Conservation (phyloP, 345 rosid species). For the Erucastrum elatum region DNA sequence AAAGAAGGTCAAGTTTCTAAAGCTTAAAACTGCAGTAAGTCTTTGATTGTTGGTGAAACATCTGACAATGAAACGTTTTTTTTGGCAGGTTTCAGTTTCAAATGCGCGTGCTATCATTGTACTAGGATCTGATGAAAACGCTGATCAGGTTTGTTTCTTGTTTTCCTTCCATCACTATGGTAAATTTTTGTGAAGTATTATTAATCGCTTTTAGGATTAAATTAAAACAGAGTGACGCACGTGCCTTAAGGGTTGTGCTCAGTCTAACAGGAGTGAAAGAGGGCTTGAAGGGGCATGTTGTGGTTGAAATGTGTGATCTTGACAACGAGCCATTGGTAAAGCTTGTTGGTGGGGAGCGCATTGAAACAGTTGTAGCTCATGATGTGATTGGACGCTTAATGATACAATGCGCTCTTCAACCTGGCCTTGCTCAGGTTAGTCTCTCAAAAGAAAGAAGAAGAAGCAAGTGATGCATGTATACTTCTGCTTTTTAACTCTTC, state of each 20-base stretch:
- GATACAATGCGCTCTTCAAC: slow-evolving; percentile 94
- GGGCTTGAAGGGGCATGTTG: slow-evolving; percentile 89
- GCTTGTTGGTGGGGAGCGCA: slow-evolving; percentile 92
- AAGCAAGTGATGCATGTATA: background rate
- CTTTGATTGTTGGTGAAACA: background rate
- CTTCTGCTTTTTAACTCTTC: background rate
- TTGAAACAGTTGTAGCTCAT: slow-evolving; percentile 93
- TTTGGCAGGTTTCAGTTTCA: slow-evolving; percentile 77
- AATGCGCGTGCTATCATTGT: slow-evolving; percentile 87
- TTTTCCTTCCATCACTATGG: background rate
- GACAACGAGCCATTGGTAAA: slow-evolving; percentile 93
- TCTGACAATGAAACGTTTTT: slow-evolving; percentile 10
- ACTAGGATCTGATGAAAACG: slow-evolving; percentile 86
- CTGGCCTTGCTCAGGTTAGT: slow-evolving; percentile 90
- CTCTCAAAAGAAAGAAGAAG: background rate
- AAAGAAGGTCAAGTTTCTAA: slow-evolving; percentile 52
- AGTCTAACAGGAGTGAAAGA: slow-evolving; percentile 87
- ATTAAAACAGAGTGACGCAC: slow-evolving; percentile 75
- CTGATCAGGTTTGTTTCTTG: slow-evolving; percentile 72
- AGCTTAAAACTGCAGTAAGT: background rate
- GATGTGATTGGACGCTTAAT: slow-evolving; percentile 95
- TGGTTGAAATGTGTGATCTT: slow-evolving; percentile 92
- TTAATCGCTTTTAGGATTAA: slow-evolving; percentile 19
- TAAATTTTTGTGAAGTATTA: slow-evolving; percentile 13
- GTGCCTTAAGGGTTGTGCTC: slow-evolving; percentile 87